phyloP scores from a whole-genome alignment of 2,329 filamentous ascomycete genomes.

The Fusarium sp. region DNA sequence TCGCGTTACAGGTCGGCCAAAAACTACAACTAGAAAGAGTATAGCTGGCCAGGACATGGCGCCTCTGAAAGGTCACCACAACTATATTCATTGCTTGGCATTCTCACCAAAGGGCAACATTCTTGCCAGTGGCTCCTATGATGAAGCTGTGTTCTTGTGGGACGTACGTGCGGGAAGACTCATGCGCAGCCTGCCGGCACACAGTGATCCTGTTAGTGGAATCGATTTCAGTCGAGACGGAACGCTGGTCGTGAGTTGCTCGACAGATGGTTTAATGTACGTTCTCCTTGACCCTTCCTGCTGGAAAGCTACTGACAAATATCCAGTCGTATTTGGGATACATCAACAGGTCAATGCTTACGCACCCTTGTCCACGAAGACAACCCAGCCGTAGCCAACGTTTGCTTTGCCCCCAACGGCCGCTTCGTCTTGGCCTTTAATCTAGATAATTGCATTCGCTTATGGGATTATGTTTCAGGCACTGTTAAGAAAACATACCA shows the following conservation, averaged over 20 bases:
- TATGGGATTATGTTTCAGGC: constrained; percentile 96
- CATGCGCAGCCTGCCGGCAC: constrained; percentile 92
- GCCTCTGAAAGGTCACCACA: constrained; percentile 87
- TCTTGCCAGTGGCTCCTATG: constrained; percentile 92
- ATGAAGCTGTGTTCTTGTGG: constrained; percentile 97
- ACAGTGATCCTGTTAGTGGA: constrained; percentile 92
- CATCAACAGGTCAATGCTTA: constrained; percentile 91
- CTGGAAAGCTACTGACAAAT: constrained; percentile 28
- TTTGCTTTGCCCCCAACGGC: constrained; percentile 94
- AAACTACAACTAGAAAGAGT: constrained; percentile 57
- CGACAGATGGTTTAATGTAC: constrained; percentile 88
- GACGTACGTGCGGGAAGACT: constrained; percentile 88
- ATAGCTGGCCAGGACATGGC: constrained; percentile 57
- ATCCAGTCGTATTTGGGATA: constrained; percentile 88
- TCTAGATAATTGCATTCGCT: constrained; percentile 85
- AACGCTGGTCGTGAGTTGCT: constrained; percentile 90
- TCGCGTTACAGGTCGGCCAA: constrained; percentile 68
- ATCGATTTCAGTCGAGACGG: constrained; percentile 95
- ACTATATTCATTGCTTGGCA: constrained; percentile 92
- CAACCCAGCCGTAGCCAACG: constrained; percentile 87
- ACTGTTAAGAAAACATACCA: constrained; percentile 97
- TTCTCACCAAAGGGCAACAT: constrained; percentile 99
- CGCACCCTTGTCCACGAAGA: constrained; percentile 97
- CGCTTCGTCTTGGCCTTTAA: constrained; percentile 93
- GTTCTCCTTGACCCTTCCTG: constrained; percentile 44